phyloP scores from a whole-genome alignment of 768 basidiomycete genomes.

The Suillus brevipes region DNA sequence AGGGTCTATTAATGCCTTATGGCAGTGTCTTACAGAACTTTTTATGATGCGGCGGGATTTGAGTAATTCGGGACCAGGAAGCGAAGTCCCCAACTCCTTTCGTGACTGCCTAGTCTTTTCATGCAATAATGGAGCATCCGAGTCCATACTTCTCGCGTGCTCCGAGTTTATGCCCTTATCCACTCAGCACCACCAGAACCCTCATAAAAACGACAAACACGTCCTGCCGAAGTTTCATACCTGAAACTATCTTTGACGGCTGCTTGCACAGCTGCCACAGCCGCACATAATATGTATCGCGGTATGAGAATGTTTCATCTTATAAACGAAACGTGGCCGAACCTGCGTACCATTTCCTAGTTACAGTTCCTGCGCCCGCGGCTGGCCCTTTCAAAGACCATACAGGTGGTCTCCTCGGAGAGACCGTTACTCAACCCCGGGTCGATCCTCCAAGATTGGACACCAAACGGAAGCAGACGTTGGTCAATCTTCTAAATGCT shows the following conservation, averaged over 20 bases:
- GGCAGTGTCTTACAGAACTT: neutral
- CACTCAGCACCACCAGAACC: neutral
- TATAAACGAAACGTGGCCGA: neutral
- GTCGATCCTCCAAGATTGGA: slow-evolving; percentile 11
- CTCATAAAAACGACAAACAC: neutral
- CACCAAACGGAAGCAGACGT: slow-evolving; percentile 35
- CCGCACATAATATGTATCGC: slow-evolving; percentile 7
- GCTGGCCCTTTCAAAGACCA: slow-evolving; percentile 6
- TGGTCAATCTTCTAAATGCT: slow-evolving; percentile 40
- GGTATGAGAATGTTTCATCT: slow-evolving; percentile 7
- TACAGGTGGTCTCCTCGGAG: neutral
- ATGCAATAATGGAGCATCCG: neutral
- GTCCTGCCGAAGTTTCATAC: neutral
- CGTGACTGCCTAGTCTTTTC: neutral
- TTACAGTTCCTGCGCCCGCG: neutral
- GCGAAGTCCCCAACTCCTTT: neutral
- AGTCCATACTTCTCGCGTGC: neutral
- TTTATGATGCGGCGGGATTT: neutral
- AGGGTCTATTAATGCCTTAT: neutral
- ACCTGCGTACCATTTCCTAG: slow-evolving; percentile 3
- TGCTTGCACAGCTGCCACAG: neutral
- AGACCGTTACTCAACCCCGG: neutral
- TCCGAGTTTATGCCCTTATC: neutral
- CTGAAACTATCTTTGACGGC: neutral
- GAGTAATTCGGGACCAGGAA: neutral